Evolutionary conservation across 2,329 filamentous ascomycete species (phyloP).

Genomic region (Fusarium transvaalense): DNA sequence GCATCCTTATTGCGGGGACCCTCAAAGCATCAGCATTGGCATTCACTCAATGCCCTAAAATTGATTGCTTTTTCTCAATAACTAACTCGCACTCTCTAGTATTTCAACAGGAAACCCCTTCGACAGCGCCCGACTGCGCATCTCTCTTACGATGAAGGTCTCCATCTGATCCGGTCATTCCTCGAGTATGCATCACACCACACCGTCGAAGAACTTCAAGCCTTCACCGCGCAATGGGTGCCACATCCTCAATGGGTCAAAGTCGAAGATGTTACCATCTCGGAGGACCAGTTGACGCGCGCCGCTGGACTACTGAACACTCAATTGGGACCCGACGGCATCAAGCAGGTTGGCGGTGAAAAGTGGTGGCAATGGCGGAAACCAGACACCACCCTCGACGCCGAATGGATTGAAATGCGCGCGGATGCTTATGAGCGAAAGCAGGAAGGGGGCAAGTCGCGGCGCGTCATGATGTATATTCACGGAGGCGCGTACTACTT

Average conservation of each 20-base stretch:
- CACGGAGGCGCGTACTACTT: constrained; percentile 97
- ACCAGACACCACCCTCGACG: constrained; percentile 74
- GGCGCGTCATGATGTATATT: constrained; percentile 90
- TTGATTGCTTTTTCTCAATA: constrained; percentile 5
- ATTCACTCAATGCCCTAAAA: background rate
- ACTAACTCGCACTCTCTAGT: constrained; percentile 63
- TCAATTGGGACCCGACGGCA: constrained; percentile 82
- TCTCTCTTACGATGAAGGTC: constrained; percentile 93
- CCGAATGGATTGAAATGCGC: constrained; percentile 98
- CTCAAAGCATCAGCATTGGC: background rate
- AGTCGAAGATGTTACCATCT: constrained; percentile 76
- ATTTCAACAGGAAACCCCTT: constrained; percentile 81
- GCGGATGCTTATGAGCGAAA: constrained; percentile 77
- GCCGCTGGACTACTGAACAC: constrained; percentile 76
- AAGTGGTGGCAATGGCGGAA: constrained; percentile 93
- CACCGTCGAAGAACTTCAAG: constrained; percentile 92
- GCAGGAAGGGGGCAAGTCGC: constrained; percentile 68
- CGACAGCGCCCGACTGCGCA: constrained; percentile 87
- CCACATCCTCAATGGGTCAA: constrained; percentile 90
- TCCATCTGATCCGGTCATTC: constrained; percentile 88
- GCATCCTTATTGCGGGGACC: constrained; percentile 12
- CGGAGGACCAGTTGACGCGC: constrained; percentile 70
- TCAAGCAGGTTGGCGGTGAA: constrained; percentile 81
- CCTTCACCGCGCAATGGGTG: constrained; percentile 92
- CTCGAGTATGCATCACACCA: constrained; percentile 87